Conservation (phyloP, 805 yeast genomes). For the Yarrowia hollandica region DNA sequence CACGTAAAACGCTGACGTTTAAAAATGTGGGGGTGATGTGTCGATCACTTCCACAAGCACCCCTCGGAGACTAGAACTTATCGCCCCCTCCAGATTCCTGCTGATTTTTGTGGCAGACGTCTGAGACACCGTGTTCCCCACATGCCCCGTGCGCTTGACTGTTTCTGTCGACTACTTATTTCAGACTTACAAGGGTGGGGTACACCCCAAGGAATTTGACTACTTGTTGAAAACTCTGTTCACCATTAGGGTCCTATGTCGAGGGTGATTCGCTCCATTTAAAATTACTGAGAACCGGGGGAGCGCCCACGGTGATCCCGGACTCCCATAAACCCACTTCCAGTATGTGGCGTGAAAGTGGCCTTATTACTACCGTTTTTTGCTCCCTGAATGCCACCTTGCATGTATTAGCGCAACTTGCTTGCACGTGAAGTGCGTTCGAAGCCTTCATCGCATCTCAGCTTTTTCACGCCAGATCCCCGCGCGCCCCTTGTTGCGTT, state of each 20-base stretch:
- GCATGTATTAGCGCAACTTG: not conserved
- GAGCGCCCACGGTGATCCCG: not conserved
- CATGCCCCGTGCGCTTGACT: constrained; percentile 7
- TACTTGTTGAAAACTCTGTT: constrained; percentile 18
- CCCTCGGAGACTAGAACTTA: too few species aligned
- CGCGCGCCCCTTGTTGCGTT: constrained; percentile 24
- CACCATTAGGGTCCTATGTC: not conserved
- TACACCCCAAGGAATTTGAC: too few species aligned
- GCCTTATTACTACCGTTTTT: not conserved
- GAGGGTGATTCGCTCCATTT: constrained; percentile 24
- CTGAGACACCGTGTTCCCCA: constrained; percentile 7
- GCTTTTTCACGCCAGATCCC: constrained; percentile 28
- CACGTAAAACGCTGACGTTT: not conserved
- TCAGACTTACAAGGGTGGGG: constrained; percentile 23
- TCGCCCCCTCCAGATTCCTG: too few species aligned
- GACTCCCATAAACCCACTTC: too few species aligned
- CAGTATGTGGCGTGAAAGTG: not conserved
- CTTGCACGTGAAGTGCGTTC: not conserved
- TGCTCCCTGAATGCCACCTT: not conserved
- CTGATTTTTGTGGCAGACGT: too few species aligned
- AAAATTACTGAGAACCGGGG: not conserved
- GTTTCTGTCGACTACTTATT: not conserved
- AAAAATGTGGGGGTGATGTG: constrained; percentile 4
- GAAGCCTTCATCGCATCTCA: constrained; percentile 23
- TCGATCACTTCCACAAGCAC: not conserved